phyloP scores from a whole-genome alignment of 352 stramenopile species.

The Pythium dissotocum region DNA sequence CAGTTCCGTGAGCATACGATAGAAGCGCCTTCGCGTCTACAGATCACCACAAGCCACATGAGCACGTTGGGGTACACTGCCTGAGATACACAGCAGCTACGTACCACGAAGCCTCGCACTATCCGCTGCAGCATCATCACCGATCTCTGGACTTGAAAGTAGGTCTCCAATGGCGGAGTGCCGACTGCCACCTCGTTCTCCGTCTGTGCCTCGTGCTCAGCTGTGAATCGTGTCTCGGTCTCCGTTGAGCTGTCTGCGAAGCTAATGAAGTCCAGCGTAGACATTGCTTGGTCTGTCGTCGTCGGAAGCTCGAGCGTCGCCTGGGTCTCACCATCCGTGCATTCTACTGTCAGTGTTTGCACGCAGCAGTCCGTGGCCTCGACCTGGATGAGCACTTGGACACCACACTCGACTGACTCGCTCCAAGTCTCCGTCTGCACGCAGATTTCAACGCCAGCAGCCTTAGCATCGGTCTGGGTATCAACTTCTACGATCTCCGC shows the following conservation, averaged over 20 bases:
- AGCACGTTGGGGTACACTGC: neutral
- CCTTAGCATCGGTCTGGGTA: neutral
- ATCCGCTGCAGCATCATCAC: slow-evolving; percentile 18
- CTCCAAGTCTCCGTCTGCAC: neutral
- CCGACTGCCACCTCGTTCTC: neutral
- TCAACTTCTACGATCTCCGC: neutral
- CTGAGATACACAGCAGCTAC: neutral
- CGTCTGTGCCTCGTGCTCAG: neutral
- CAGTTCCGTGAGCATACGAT: slow-evolving; percentile 40
- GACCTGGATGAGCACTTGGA: neutral
- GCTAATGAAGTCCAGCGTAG: neutral
- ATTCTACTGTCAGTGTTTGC: neutral
- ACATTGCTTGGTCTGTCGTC: neutral
- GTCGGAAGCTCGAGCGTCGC: neutral
- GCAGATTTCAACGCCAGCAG: neutral
- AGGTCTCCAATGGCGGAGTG: slow-evolving; percentile 15
- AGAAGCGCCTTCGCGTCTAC: slow-evolving; percentile 44
- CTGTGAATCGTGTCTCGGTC: neutral
- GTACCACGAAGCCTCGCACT: slow-evolving; percentile 19
- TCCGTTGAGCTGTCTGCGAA: neutral
- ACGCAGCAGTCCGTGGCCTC: neutral
- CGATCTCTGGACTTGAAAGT: slow-evolving; percentile 20
- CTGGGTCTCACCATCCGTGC: neutral
- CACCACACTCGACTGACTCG: slow-evolving; percentile 7
- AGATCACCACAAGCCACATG: neutral